phyloP scores from a whole-genome alignment of 495 filamentous ascomycete species.

The Penicillium coffeae region DNA sequence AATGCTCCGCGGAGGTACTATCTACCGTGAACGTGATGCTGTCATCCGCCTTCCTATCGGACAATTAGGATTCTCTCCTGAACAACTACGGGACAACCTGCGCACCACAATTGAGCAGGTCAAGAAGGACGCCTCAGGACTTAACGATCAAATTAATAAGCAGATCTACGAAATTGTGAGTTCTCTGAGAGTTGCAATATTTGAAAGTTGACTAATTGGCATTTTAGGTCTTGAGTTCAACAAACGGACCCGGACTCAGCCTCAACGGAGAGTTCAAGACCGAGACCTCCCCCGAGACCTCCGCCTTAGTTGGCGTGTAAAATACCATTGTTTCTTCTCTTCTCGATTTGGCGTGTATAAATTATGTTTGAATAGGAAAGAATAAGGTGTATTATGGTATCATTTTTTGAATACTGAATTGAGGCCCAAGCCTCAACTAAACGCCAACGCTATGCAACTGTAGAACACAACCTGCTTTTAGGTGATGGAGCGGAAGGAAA shows the following conservation, averaged over 20 bases:
- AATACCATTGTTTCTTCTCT: conserved; percentile 34
- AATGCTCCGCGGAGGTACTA: conserved; percentile 75
- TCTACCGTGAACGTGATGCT: conserved; percentile 81
- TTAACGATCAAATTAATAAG: conserved; percentile 74
- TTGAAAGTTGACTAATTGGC: conserved; percentile 5
- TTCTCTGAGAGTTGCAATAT: conserved; percentile 2
- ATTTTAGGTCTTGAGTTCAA: conserved; percentile 79
- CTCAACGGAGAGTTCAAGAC: conserved; percentile 72
- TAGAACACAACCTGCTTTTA: conserved; percentile 3
- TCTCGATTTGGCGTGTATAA: conserved; percentile 37
- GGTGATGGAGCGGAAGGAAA: conserved; percentile 2
- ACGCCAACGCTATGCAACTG: conserved; percentile 46
- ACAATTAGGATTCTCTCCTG: conserved; percentile 84
- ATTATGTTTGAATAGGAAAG: conserved; percentile 45
- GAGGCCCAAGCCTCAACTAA: conserved; percentile 10
- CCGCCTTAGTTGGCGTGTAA: conserved; percentile 40
- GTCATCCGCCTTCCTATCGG: conserved; percentile 85
- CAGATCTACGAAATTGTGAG: conserved; percentile 82
- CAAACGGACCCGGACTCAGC: conserved; percentile 78
- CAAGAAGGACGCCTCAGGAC: conserved; percentile 66
- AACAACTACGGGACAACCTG: conserved; percentile 82
- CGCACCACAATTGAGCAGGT: conserved; percentile 69
- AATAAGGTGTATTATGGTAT: conserved; percentile 51
- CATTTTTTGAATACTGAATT: conserved; percentile 36
- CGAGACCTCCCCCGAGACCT: conserved; percentile 51